Percentiles rank a stretch among this genome's conserved stretches.
These are phyloP conservation scores for Vitis amurensis DNA, from an alignment of 164 flowering plant genomes.

Conservation along the genomic window DNA sequence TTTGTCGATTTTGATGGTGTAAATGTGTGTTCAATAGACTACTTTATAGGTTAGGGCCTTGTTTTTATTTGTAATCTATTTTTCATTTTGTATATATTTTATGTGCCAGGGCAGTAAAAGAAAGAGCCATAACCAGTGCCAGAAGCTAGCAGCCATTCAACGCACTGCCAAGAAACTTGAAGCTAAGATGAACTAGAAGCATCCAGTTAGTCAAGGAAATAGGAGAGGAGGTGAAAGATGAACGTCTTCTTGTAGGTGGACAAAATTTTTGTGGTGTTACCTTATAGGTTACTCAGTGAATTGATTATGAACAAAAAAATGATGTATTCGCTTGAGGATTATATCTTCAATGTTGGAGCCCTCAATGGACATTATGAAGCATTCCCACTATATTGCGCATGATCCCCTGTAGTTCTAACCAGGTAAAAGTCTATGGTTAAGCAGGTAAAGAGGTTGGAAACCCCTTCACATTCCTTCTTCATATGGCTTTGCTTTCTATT, in stretches of 20 bases:
- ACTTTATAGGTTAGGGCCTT: too few species aligned
- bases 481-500: too few species aligned
- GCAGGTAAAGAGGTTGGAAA: too few species aligned
- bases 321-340: not conserved
- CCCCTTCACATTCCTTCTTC: too few species aligned
- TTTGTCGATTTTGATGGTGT: too few species aligned
- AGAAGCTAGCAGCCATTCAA: conserved; percentile 60
- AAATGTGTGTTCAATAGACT: too few species aligned
- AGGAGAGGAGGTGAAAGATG: conserved; percentile 45
- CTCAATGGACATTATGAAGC: too few species aligned
- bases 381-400: too few species aligned
- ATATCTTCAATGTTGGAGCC: not conserved
- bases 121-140: conserved; percentile 58
- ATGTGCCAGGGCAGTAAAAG: conserved; percentile 66
- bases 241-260: conserved; percentile 15
- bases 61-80: not conserved
- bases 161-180: conserved; percentile 58
- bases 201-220: conserved; percentile 32
- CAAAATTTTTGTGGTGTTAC: conserved; percentile 1
- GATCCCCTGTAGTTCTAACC: too few species aligned
- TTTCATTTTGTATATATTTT: not conserved
- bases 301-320: not conserved
- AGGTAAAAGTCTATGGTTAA: too few species aligned
- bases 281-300: not conserved
- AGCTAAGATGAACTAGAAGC: conserved; percentile 32